These are phyloP conservation scores for Verticillium tricorpus DNA, from an alignment of 2,329 filamentous ascomycete species.

Conservation along the genomic window DNA sequence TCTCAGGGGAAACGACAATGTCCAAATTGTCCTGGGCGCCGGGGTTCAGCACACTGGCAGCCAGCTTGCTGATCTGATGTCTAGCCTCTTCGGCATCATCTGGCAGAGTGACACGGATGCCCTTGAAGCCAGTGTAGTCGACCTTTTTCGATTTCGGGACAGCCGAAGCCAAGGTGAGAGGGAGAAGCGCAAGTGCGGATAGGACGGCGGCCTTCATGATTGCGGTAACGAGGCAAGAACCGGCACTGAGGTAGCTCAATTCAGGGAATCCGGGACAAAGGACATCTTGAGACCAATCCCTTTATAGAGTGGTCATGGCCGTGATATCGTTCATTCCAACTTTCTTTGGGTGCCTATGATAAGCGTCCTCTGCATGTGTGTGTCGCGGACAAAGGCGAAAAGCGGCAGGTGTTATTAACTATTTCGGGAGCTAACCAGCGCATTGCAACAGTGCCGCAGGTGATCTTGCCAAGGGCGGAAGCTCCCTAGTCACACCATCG, in stretches of 20 bases:
- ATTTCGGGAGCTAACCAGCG: neutral
- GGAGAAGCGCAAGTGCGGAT: neutral
- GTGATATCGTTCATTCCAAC: neutral
- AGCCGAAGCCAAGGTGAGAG: neutral
- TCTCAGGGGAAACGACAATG: conserved; percentile 19
- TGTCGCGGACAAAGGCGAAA: neutral
- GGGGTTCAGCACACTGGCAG: conserved; percentile 11
- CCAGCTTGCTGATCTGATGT: conserved; percentile 9
- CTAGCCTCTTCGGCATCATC: conserved; percentile 1
- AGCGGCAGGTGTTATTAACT: neutral
- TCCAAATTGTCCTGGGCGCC: conserved; percentile 19
- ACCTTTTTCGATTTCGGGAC: conserved; percentile 6
- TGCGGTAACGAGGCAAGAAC: neutral
- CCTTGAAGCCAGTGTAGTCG: conserved; percentile 12
- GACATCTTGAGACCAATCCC: neutral
- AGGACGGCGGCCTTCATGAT: conserved; percentile 7
- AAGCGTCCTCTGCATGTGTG: neutral
- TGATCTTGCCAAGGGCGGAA: neutral
- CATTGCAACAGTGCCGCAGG: neutral
- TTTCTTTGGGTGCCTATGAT: neutral
- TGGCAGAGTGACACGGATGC: conserved; percentile 6
- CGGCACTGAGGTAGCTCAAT: too few relatives aligned
- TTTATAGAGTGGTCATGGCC: neutral
- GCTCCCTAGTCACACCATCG: neutral
- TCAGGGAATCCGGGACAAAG: neutral